Percentiles rank a stretch among this genome's conserved stretches.
phyloP scores from a whole-genome alignment of 2,329 filamentous ascomycete species.

The Dothistroma septosporum region DNA sequence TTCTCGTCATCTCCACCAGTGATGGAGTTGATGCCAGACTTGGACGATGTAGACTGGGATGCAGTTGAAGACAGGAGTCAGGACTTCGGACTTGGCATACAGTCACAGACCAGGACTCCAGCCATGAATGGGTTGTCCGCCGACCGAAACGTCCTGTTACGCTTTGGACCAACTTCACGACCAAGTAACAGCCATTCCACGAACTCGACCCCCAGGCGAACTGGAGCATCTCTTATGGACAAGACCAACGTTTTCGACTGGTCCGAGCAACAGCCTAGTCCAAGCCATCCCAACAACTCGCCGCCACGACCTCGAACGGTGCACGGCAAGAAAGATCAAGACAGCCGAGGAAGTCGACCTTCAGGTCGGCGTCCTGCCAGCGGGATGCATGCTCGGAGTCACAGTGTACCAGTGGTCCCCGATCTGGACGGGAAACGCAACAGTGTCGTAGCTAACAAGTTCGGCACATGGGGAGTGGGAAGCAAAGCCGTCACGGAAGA shows the following conservation, averaged over 20 bases:
- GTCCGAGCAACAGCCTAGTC: slow-evolving; percentile 58
- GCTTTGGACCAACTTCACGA: slow-evolving; percentile 24
- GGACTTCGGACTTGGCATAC: slow-evolving; percentile 33
- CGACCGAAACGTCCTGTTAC: slow-evolving; percentile 19
- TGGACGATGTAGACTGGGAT: slow-evolving; percentile 36
- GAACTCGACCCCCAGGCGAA: slow-evolving; percentile 37
- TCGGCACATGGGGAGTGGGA: slow-evolving; percentile 77
- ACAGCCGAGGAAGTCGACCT: slow-evolving; percentile 65
- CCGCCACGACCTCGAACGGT: slow-evolving; percentile 68
- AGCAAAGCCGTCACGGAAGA: slow-evolving; percentile 77
- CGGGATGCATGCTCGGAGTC: slow-evolving; percentile 69
- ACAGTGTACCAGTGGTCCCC: slow-evolving; percentile 70
- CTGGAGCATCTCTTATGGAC: slow-evolving; percentile 37
- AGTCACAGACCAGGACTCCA: slow-evolving; percentile 31
- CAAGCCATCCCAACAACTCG: slow-evolving; percentile 58
- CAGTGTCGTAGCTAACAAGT: slow-evolving; percentile 60
- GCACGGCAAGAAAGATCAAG: slow-evolving; percentile 69
- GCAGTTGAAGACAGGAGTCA: slow-evolving; percentile 28
- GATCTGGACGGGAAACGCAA: slow-evolving; percentile 54
- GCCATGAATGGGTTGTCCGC: slow-evolving; percentile 4
- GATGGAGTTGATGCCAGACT: slow-evolving; percentile 39
- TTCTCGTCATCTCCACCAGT: slow-evolving; percentile 46
- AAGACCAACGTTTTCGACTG: slow-evolving; percentile 65
- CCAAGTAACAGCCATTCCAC: slow-evolving; percentile 31
- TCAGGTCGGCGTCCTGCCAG: slow-evolving; percentile 64